Evolutionary conservation across 768 basidiomycete species (phyloP).

Genomic region (Suillus hirtellus): DNA sequence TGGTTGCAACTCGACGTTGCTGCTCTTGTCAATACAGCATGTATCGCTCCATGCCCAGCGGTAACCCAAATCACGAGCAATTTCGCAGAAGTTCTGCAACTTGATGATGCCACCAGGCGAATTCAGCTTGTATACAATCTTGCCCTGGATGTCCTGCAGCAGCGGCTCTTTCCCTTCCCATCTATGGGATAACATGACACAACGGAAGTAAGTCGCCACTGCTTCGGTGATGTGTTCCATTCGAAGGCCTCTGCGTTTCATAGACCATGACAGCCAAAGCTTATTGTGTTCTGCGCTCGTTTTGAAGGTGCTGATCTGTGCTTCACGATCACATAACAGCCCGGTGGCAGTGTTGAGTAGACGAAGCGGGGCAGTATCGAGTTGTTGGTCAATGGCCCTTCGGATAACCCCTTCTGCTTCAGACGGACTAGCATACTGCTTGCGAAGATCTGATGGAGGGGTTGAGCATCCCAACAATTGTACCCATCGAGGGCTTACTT

Average conservation of each 20-base stretch:
- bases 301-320: not conserved
- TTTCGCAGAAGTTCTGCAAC: not conserved
- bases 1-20: not conserved
- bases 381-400: not conserved
- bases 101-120: not conserved
- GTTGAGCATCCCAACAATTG: not conserved
- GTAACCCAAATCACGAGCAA: not conserved
- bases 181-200: not conserved
- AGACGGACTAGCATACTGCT: not conserved
- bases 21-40: not conserved
- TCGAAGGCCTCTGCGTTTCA: not conserved
- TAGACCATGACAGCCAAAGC: not conserved
- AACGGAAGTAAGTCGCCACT: not conserved
- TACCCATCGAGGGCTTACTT: not conserved
- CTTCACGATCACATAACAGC: not conserved
- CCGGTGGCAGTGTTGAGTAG: not conserved
- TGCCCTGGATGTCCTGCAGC: not conserved
- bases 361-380: not conserved
- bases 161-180: not conserved
- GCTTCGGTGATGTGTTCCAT: not conserved
- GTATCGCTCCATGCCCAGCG: not conserved
- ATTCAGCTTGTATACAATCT: not conserved
- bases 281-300: not conserved
- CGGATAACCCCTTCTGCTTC: not conserved
- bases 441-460: not conserved